Evolutionary conservation across 495 filamentous ascomycete genomes (phyloP).

Genomic region (Aspergillus egyptiacus): DNA sequence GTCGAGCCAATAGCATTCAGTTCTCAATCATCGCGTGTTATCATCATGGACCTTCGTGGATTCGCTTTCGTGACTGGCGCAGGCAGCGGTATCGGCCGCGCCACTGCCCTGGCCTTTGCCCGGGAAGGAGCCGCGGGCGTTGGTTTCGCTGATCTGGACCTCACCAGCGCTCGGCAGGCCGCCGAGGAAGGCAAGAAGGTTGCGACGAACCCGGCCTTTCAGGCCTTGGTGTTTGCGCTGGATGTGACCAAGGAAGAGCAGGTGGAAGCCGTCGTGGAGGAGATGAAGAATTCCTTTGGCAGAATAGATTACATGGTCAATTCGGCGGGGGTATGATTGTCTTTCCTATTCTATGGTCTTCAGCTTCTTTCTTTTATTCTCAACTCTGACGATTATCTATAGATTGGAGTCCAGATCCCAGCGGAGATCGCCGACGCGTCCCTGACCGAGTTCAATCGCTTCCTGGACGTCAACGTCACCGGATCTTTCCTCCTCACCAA

Average conservation of each 20-base stretch:
- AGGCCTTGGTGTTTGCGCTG: constrained; percentile 15
- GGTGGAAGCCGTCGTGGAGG: constrained; percentile 8
- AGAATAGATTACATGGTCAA: neutral
- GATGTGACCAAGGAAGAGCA: constrained; percentile 22
- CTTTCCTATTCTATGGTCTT: too few relatives aligned
- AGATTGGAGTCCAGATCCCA: neutral
- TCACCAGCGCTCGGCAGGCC: constrained; percentile 8
- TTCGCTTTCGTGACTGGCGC: too few relatives aligned
- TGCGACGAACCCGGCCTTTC: constrained; percentile 18
- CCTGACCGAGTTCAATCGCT: neutral
- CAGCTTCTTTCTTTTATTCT: too few relatives aligned
- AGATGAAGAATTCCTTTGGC: neutral
- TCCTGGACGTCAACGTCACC: neutral
- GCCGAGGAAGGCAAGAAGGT: constrained; percentile 19
- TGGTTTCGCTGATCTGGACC: constrained; percentile 22
- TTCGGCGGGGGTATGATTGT: neutral
- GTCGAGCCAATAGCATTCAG: too few relatives aligned
- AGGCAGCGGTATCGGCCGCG: constrained; percentile 3
- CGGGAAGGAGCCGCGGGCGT: constrained; percentile 6
- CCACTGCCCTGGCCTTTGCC: neutral
- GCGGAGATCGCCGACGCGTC: neutral
- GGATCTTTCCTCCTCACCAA: neutral
- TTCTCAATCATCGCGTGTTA: too few relatives aligned
- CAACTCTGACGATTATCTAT: too few relatives aligned
- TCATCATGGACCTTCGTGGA: too few relatives aligned